Percentiles rank a stretch among this genome's conserved stretches.
phyloP scores from a whole-genome alignment of 164 flowering plant genomes.

The Vitis rotundifolia region DNA sequence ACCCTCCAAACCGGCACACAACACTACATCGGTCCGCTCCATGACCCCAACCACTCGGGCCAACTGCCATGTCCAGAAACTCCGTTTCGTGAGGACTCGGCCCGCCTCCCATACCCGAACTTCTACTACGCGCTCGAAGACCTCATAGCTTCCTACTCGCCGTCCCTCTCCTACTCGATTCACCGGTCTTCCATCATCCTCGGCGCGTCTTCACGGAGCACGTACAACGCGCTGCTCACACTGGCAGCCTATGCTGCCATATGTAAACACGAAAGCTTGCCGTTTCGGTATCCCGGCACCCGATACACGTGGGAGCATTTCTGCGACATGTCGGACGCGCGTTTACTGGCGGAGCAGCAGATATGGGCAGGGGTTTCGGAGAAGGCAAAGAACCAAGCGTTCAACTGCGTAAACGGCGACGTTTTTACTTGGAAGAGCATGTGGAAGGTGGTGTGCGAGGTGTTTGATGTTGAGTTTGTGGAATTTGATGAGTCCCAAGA shows the following conservation, averaged over 20 bases:
- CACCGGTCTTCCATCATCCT: slow-evolving; percentile 36
- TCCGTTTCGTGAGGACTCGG: slow-evolving; percentile 24
- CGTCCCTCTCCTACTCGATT: slow-evolving; percentile 26
- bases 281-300: slow-evolving; percentile 33
- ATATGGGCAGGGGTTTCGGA: slow-evolving; percentile 31
- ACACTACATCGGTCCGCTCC: slow-evolving; percentile 43
- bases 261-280: slow-evolving; percentile 20
- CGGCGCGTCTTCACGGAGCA: slow-evolving; percentile 31
- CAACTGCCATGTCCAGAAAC: slow-evolving; percentile 9
- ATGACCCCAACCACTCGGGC: slow-evolving; percentile 3
- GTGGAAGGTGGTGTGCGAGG: slow-evolving; percentile 26
- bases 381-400: slow-evolving; percentile 36
- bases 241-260: slow-evolving; percentile 21
- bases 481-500: slow-evolving; percentile 16
- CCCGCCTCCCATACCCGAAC: slow-evolving; percentile 30
- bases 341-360: slow-evolving; percentile 32
- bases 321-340: slow-evolving; percentile 26
- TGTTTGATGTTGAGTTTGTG: slow-evolving; percentile 21
- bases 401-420: slow-evolving; percentile 37
- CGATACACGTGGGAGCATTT: slow-evolving; percentile 41
- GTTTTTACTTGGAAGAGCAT: slow-evolving; percentile 32
- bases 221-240: slow-evolving; percentile 23
- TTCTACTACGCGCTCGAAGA: slow-evolving; percentile 40
- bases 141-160: slow-evolving; percentile 15
- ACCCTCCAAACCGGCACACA: slow-evolving; percentile 44